Evolutionary conservation across 345 rosid genomes (phyloP), one percentile per base, ranked within the genome.

Genomic region (Gossypium bickii): DNA sequence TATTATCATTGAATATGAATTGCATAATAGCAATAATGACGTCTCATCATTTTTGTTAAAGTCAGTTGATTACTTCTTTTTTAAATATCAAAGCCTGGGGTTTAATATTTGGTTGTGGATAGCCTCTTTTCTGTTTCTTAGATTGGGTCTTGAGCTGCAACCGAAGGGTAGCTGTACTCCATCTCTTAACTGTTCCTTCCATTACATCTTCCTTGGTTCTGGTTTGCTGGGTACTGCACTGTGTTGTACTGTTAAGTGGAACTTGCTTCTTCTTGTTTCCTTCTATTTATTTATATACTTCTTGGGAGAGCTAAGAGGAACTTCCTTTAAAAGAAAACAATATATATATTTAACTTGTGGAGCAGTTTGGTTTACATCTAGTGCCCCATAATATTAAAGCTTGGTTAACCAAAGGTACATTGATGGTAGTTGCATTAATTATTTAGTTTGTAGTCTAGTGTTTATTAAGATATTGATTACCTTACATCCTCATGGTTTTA

Each of bases 401-500:
- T 15, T 48, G 17, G 72, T 68, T 68, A 16, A 68, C 15, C 57
- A 8, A 68, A 68, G 12, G 8, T 58, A 49, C 52, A 24, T 49
- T 51, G 24, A 51, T 69, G 56, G 25, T 67, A 47, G 34, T 4
- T 45, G 55, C 55, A 53, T 53, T 34, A n/a, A 53, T 34, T 34
- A 70, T 27, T 53, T 53, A 11, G 43, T 70, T 53, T 53, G 27
- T 53, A 70, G 62, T 53, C 62, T 70, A 67, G 18, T 67, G 55
- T 67, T 67, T 22, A 45, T 12, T 12, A 22, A 67, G 53, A 20
- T 12, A 67, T 20, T 45, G 17, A 17, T 47, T 67, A 20, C 38
- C 56, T 13, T 67, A 13, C 2, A 3, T 22, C 38, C 17, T 67
- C 13, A 47, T 67, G 55, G 12, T 67, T 67, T 67, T 44, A 44